A percentile compares a stretch with the other conserved stretches of the same genome.
phyloP scores from a whole-genome alignment of 2,329 filamentous ascomycete species.

The Botryosphaeria dothidea region DNA sequence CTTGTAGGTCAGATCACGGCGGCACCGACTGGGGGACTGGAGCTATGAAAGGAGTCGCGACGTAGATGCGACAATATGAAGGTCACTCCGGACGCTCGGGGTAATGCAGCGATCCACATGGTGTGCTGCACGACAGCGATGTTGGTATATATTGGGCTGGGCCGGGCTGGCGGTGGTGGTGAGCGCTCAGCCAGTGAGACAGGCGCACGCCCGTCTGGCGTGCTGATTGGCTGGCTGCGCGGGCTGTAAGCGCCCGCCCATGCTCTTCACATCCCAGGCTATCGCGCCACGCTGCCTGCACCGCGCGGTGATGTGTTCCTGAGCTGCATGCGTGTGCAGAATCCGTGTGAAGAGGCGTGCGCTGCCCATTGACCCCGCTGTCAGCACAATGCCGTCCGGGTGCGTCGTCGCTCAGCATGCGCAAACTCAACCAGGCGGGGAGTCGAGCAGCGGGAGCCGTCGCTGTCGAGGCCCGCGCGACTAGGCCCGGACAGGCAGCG shows the following conservation, averaged over 20 bases:
- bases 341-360: slow-evolving; percentile 1
- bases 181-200: slow-evolving; percentile 17
- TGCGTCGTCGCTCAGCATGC: neutral
- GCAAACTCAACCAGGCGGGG: too few relatives aligned
- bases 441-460: neutral
- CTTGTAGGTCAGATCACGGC: slow-evolving; percentile 8
- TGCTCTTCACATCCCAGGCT: slow-evolving; percentile 5
- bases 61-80: slow-evolving; percentile 16
- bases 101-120: slow-evolving; percentile 15
- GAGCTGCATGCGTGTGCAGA: slow-evolving; percentile 12
- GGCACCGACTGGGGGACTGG: neutral
- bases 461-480: neutral
- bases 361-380: neutral
- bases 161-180: slow-evolving; percentile 1
- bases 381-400: neutral
- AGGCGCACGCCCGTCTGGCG: neutral
- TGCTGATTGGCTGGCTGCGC: slow-evolving; percentile 8
- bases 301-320: slow-evolving; percentile 3
- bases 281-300: slow-evolving; percentile 8
- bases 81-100: neutral
- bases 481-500: neutral
- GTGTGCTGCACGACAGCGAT: slow-evolving; percentile 12
- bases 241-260: slow-evolving; percentile 19
- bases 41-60: slow-evolving; percentile 1
- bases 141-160: slow-evolving; percentile 15